Percentiles rank a stretch among this genome's conserved stretches.
Conservation (phyloP, 1,139 yeast genomes). For the Hemisphaericaspora lyxosophila region DNA sequence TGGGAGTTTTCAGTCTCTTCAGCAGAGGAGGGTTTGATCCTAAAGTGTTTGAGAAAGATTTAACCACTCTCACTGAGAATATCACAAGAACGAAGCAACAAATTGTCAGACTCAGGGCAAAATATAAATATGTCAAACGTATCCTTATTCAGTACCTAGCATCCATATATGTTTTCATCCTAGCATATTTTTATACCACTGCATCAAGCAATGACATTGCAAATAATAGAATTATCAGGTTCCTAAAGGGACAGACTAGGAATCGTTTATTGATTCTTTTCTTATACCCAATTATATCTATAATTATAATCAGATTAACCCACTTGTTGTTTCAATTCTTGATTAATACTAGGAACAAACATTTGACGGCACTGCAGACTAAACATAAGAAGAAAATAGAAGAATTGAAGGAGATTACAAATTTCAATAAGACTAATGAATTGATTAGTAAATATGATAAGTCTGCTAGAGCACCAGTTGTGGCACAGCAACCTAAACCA, state of each 20-base stretch:
- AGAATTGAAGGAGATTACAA: conserved; percentile 75
- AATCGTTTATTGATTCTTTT: conserved; percentile 21
- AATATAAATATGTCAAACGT: conserved; percentile 13
- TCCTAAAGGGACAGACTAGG: conserved; percentile 24
- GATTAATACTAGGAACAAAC: conserved; percentile 21
- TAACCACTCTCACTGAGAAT: conserved; percentile 41
- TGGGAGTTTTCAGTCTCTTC: conserved; percentile 30
- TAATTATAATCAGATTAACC: conserved; percentile 21
- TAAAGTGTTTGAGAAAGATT: conserved; percentile 49
- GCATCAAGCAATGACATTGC: conserved; percentile 20
- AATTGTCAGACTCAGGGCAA: conserved; percentile 15
- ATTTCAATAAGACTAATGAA: conserved; percentile 74
- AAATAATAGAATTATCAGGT: conserved; percentile 23
- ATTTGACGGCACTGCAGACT: conserved; percentile 34
- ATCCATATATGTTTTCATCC: conserved; percentile 31
- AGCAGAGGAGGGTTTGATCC: conserved; percentile 45
- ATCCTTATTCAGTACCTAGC: conserved; percentile 26
- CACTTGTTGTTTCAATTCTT: conserved; percentile 25
- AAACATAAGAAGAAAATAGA: conserved; percentile 64
- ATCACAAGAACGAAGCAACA: conserved; percentile 28
- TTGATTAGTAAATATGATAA: conserved; percentile 60
- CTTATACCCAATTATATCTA: conserved; percentile 30
- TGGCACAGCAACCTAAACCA: background rate
- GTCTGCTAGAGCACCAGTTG: conserved; percentile 4
- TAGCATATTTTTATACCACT: conserved; percentile 26